These are phyloP conservation scores for Sclerotinia minor DNA, from an alignment of 2,329 filamentous ascomycete species.

Conservation along the genomic window DNA sequence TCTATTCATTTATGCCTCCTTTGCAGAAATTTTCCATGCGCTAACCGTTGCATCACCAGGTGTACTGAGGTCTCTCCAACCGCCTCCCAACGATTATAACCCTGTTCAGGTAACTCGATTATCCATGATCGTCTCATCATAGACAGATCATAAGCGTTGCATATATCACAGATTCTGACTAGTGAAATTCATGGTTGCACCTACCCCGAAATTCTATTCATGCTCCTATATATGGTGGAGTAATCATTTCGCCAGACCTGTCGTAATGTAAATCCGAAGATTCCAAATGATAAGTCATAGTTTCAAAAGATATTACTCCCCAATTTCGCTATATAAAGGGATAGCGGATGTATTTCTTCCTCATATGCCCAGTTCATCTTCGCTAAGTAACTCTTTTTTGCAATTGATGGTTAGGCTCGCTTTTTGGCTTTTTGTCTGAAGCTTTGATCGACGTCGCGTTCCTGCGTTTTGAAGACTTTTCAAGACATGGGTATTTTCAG, in stretches of 20 bases:
- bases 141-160: not conserved
- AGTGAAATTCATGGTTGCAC: conserved; percentile 7
- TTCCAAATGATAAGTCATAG: not conserved
- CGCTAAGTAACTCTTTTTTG: conserved; percentile 27
- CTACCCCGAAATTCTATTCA: not conserved
- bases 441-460: not conserved
- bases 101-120: not conserved
- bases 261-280: not conserved
- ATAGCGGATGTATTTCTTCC: not conserved
- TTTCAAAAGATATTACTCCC: not conserved
- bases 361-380: conserved; percentile 41
- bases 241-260: not conserved
- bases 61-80: too few relatives aligned
- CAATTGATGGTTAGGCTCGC: too few relatives aligned
- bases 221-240: not conserved
- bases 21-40: not conserved
- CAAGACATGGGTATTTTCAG: conserved; percentile 27
- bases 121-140: not conserved
- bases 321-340: not conserved
- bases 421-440: not conserved
- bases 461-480: conserved; percentile 29
- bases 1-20: not conserved
- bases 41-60: not conserved
- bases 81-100: not conserved
- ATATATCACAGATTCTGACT: conserved; percentile 3